A percentile compares a stretch with the other conserved stretches of the same genome.
Conservation (phyloP, 1,284 basidiomycete genomes). For the Rhodotorula sp. region DNA sequence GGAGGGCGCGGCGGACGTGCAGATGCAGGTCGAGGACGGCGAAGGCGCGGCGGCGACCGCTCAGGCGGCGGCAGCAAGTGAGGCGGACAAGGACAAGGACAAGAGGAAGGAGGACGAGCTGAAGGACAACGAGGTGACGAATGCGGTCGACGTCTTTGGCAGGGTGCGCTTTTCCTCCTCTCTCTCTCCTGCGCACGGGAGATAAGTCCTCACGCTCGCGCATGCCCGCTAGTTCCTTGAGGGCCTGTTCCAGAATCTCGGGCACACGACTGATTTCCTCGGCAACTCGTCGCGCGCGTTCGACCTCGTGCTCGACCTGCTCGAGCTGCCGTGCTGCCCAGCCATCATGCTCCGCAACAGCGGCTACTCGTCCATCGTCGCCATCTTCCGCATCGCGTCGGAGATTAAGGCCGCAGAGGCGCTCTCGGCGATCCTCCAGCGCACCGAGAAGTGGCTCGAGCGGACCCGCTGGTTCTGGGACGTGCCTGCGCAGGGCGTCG, state of each 20-base stretch:
- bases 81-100: constrained; percentile 34
- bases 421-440: constrained; percentile 67
- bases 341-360: constrained; percentile 83
- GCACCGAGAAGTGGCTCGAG: constrained; percentile 70
- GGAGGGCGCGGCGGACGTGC: constrained; percentile 56
- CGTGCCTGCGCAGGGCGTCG: constrained; percentile 44
- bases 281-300: constrained; percentile 67
- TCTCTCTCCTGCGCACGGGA: not conserved
- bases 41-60: not conserved
- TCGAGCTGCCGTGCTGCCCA: constrained; percentile 81
- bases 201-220: not conserved
- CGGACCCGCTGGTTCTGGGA: constrained; percentile 75
- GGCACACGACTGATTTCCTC: constrained; percentile 83
- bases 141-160: constrained; percentile 40
- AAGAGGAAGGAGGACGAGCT: constrained; percentile 51
- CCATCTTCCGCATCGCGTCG: constrained; percentile 82
- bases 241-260: constrained; percentile 83
- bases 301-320: constrained; percentile 71
- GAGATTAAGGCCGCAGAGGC: constrained; percentile 81
- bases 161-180: constrained; percentile 29
- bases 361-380: constrained; percentile 79
- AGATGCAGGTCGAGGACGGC: not conserved
- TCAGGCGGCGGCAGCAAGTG: constrained; percentile 5
- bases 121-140: constrained; percentile 35
- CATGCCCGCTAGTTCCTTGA: constrained; percentile 73